Conservation (phyloP, 768 basidiomycete species). For the Termitomyces titanicus region DNA sequence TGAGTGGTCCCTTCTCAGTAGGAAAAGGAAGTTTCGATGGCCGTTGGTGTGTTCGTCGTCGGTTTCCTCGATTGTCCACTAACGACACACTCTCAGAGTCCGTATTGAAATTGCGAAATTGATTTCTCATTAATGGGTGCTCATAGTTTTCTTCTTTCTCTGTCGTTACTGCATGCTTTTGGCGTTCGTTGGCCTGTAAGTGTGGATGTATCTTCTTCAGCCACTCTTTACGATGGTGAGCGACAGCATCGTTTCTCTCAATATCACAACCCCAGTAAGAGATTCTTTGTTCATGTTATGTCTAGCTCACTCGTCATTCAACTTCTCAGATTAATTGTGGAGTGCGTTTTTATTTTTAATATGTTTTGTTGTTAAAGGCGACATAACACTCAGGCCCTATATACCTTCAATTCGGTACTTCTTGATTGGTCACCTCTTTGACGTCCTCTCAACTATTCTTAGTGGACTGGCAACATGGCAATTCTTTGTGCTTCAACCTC, state of each 20-base stretch:
- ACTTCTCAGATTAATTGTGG: no score
- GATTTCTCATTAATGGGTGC: not conserved
- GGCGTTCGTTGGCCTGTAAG: slow-evolving; percentile 62
- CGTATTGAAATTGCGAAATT: slow-evolving; percentile 2
- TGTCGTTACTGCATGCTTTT: slow-evolving; percentile 72
- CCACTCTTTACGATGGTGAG: not conserved
- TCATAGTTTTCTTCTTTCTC: slow-evolving; percentile 58
- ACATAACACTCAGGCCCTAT: slow-evolving; percentile 43
- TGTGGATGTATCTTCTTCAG: slow-evolving; percentile 1
- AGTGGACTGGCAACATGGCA: slow-evolving; percentile 66
- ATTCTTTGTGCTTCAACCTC: slow-evolving; percentile 66
- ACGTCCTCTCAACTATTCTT: slow-evolving; percentile 2
- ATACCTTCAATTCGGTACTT: slow-evolving; percentile 64
- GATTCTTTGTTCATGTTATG: not conserved
- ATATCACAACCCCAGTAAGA: slow-evolving; percentile 43
- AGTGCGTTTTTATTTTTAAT: no score
- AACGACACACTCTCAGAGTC: slow-evolving; percentile 16
- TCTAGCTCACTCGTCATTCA: slow-evolving; percentile 18
- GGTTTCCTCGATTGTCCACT: not conserved
- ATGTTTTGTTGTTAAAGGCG: not conserved
- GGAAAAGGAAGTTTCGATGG: slow-evolving; percentile 62
- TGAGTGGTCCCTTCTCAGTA: slow-evolving; percentile 60
- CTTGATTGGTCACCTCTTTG: not conserved
- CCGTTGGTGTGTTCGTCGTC: slow-evolving; percentile 50
- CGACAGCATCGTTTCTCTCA: slow-evolving; percentile 55